Evolutionary conservation across 805 yeast genomes (phyloP), one percentile per base, ranked within the genome.

Genomic region (Tetrapisispora phaffii): DNA sequence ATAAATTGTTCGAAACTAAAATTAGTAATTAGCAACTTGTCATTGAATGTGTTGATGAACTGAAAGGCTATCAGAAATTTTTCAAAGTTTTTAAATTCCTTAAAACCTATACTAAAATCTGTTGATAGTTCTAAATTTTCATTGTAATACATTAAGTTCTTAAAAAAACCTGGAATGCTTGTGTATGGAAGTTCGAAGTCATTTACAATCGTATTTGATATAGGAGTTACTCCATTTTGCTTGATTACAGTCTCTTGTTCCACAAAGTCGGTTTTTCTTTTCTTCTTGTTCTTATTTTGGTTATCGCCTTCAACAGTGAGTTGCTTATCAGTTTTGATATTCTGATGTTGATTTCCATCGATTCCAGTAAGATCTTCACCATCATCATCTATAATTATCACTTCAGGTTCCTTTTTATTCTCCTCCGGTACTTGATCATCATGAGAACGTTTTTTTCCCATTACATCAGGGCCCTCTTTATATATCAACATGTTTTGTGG

Each of bases 1-100:
- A 62, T 48, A 29, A 63, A 57, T 44, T 58, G 58, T 39, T 63
- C 66, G 21, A 61, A 47, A 38, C 48, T 54, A 39, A 63, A 62
- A 26, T 52, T 47, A 2, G 63, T 50, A 7, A 63, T 34, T 19
- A 49, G 41, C n/a, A 63, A 39, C 9, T 47, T 52, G 15, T 55
- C 49, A 29, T 52, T 51, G 45, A 63, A 63, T 15, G 63, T 59
- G 23, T 45, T 55, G n/a, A 61, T 41, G 44, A 63, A 63, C 42
- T 63, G 67, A 31, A 52, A 62, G 7, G 52, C 45, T 47, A 59
- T 59, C 22, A 63, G 43, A 9, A 62, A 41, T 45, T 50, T 60
- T 21, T 48, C 55, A 42, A 60, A 52, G 38, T 52, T 46, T 10
- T 39, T 29, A 35, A 59, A 51, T 17, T 49, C 47, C 8, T 36